phyloP scores from a whole-genome alignment of 768 basidiomycete genomes.

The Cyclocybe aegerita region DNA sequence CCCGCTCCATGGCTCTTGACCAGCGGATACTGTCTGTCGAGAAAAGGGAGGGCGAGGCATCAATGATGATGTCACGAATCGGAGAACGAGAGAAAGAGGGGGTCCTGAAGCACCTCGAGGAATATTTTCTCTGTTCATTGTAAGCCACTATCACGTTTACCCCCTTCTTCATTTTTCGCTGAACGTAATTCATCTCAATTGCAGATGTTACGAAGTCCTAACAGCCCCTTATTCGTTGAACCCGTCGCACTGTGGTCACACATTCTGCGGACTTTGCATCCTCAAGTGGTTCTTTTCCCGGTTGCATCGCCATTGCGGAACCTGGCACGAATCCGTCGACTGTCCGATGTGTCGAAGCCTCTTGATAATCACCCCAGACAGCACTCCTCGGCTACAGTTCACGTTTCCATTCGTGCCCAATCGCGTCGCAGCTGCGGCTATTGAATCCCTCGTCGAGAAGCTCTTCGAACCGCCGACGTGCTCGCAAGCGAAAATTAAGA shows the following conservation, averaged over 20 bases:
- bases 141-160: slow-evolving; percentile 29
- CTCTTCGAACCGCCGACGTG: slow-evolving; percentile 35
- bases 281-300: slow-evolving; percentile 71
- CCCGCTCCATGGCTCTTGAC: slow-evolving; percentile 36
- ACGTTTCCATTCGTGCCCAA: slow-evolving; percentile 68
- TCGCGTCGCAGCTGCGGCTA: slow-evolving; percentile 50
- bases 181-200: slow-evolving; percentile 2
- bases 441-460: slow-evolving; percentile 52
- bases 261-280: slow-evolving; percentile 67
- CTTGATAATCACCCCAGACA: slow-evolving; percentile 52
- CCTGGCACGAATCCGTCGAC: slow-evolving; percentile 67
- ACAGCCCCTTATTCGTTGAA: slow-evolving; percentile 58
- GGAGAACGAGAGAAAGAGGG: slow-evolving; percentile 40
- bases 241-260: slow-evolving; percentile 61
- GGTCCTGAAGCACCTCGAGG: slow-evolving; percentile 54
- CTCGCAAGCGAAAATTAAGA: slow-evolving; percentile 38
- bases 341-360: slow-evolving; percentile 66
- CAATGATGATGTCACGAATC: slow-evolving; percentile 38
- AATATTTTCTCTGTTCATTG: slow-evolving; percentile 66
- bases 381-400: slow-evolving; percentile 44
- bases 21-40: slow-evolving; percentile 36
- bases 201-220: slow-evolving; percentile 66
- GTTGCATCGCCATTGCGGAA: slow-evolving; percentile 59
- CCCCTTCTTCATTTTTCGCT: background rate
- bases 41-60: slow-evolving; percentile 41